Percentiles rank a stretch among this genome's conserved stretches.
phyloP scores from a whole-genome alignment of 331 rosid genomes.

The Arachis monticola region DNA sequence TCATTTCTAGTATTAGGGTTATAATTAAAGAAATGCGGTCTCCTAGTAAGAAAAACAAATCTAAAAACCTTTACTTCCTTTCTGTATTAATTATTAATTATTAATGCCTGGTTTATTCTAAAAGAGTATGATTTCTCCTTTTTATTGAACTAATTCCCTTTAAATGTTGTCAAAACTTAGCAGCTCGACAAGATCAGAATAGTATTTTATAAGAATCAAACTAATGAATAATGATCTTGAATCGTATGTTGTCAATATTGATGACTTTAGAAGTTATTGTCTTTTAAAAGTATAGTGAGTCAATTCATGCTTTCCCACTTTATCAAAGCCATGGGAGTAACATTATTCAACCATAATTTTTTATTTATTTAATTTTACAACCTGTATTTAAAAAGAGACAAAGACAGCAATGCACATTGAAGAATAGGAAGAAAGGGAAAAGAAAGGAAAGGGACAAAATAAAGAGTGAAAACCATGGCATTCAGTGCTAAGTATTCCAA shows the following conservation, averaged over 20 bases:
- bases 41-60: not conserved
- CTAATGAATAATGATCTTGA: no score
- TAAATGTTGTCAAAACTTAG: no score
- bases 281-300: not conserved
- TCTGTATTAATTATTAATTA: no score
- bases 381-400: not conserved
- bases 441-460: conserved; percentile 3
- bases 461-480: not conserved
- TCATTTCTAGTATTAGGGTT: not conserved
- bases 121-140: no score
- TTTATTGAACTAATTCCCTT: no score
- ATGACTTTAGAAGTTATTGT: no score
- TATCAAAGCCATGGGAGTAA: not conserved
- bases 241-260: no score
- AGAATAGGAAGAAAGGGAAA: not conserved
- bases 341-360: not conserved
- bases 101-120: no score
- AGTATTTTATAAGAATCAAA: no score
- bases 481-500: not conserved
- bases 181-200: no score
- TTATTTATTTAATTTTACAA: no score
- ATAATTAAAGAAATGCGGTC: not conserved
- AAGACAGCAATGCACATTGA: not conserved
- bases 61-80: no score
- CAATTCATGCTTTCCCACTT: not conserved